Evolutionary conservation across 192 early-diverging fungal genomes (phyloP).

Genomic region (Linderina pennispora): DNA sequence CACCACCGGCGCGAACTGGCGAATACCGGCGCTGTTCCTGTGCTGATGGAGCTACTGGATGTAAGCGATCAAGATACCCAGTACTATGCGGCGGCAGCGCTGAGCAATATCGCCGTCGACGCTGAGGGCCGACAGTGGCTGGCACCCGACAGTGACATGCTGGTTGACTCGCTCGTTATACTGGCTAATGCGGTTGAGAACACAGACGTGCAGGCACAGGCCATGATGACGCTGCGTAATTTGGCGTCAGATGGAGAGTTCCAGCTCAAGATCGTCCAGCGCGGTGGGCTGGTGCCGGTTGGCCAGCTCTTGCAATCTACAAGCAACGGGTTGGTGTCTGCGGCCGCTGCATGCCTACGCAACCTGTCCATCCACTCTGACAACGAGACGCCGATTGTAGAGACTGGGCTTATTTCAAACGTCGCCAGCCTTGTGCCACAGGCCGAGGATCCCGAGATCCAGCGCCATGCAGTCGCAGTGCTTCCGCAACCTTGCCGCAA

Average conservation of each 20-base stretch:
- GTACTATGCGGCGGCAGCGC: constrained; percentile 80
- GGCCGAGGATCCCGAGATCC: constrained; percentile 17
- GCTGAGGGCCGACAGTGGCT: constrained; percentile 51
- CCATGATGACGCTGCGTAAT: constrained; percentile 75
- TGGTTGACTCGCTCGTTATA: constrained; percentile 55
- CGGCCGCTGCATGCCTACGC: constrained; percentile 80
- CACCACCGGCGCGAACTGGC: constrained; percentile 69
- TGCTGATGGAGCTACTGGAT: constrained; percentile 64
- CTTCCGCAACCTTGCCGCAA: constrained; percentile 35
- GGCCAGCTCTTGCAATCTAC: constrained; percentile 59
- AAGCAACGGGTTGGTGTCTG: constrained; percentile 55
- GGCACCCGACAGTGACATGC: too few relatives aligned
- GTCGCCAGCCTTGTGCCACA: constrained; percentile 14
- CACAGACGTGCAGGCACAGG: constrained; percentile 74
- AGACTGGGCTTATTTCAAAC: constrained; percentile 61
- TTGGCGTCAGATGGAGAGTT: constrained; percentile 68
- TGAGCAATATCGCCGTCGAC: constrained; percentile 82
- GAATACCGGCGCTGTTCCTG: constrained; percentile 69
- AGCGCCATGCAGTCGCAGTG: constrained; percentile 27
- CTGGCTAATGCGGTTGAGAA: constrained; percentile 58
- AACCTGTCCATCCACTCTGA: constrained; percentile 82
- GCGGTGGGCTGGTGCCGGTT: constrained; percentile 61
- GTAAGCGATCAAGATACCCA: constrained; percentile 72
- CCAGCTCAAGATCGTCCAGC: constrained; percentile 66
- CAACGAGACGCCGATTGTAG: constrained; percentile 78